Conservation (phyloP, 345 rosid genomes). For the Acer yangbiense region DNA sequence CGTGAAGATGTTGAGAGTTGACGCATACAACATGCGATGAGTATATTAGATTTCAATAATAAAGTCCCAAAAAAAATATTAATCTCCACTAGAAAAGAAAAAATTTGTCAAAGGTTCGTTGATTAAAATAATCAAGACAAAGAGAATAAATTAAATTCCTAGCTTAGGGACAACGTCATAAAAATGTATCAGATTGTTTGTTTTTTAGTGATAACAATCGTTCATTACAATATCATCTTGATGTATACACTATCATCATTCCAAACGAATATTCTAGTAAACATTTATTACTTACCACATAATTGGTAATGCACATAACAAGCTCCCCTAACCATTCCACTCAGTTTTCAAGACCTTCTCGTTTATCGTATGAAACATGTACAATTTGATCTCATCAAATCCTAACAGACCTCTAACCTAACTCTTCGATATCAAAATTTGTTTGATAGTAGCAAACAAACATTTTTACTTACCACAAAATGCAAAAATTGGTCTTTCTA, state of each 20-base stretch:
- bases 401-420: too few species aligned
- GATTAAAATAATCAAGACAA: constrained; percentile 1
- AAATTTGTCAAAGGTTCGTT: neutral
- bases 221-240: neutral
- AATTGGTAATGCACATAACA: too few species aligned
- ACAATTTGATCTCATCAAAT: too few species aligned
- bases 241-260: neutral
- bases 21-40: constrained; percentile 1
- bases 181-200: neutral
- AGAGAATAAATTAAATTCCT: constrained; percentile 12
- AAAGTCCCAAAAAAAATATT: neutral
- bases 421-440: too few species aligned
- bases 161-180: neutral
- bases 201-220: neutral
- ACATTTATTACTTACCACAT: neutral
- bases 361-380: too few species aligned
- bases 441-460: too few species aligned
- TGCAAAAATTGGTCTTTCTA: neutral
- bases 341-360: too few species aligned
- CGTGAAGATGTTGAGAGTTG: neutral
- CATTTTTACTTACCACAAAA: too few species aligned
- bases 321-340: too few species aligned
- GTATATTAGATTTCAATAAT: neutral
- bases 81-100: neutral
- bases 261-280: neutral